Evolutionary conservation across 352 stramenopile species (phyloP).

Genomic region (Phytophthora idaei): DNA sequence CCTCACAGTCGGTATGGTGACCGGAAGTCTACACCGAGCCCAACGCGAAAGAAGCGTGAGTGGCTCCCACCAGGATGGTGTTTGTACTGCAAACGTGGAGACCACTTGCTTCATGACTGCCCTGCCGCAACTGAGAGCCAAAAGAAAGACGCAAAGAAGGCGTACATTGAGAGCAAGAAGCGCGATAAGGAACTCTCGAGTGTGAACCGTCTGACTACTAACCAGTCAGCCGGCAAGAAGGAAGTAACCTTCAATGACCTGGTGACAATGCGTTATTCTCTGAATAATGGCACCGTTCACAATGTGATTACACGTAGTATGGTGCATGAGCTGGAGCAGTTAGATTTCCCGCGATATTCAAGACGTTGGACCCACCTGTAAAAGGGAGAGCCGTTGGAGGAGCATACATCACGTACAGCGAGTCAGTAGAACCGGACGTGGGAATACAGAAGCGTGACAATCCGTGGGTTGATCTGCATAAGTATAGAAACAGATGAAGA

Average conservation of each 20-base stretch:
- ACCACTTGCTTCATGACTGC: slow-evolving; percentile 6
- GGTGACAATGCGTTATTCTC: not conserved
- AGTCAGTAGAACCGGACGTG: not conserved
- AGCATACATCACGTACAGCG: not conserved
- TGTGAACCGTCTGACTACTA: not conserved
- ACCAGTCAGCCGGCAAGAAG: not conserved
- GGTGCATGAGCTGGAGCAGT: not conserved
- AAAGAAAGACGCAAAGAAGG: not conserved
- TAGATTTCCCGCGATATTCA: not conserved
- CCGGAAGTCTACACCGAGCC: not conserved
- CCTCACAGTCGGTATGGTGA: not conserved
- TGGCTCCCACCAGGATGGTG: not conserved
- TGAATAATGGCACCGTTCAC: slow-evolving; percentile 1
- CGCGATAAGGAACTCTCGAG: not conserved
- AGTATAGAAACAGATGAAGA: not conserved
- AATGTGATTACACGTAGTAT: slow-evolving; percentile 11
- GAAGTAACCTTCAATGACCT: slow-evolving; percentile 7
- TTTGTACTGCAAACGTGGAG: not conserved
- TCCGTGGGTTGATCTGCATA: not conserved
- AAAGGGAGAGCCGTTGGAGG: not conserved
- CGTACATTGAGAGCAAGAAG: not conserved
- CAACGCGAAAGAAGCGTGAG: not conserved
- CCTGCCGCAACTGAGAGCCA: not conserved
- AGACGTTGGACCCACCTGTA: not conserved
- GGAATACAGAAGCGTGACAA: not conserved